These are phyloP conservation scores for Suhomyces tanzawaensis DNA, from an alignment of 805 yeast genomes.

Conservation along the genomic window DNA sequence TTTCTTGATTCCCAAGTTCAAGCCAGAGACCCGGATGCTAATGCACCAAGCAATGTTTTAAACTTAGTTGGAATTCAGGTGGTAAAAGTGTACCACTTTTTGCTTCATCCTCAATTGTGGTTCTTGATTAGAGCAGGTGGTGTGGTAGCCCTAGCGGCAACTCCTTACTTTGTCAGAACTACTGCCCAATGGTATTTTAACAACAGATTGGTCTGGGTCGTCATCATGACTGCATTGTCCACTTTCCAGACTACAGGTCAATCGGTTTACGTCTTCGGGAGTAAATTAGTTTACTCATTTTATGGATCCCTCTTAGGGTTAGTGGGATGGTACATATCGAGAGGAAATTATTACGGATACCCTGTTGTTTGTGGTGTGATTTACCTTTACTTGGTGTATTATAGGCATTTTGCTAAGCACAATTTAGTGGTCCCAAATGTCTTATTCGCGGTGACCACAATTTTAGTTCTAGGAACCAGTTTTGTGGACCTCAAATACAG, in stretches of 20 bases:
- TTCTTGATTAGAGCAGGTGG: constrained; percentile 29
- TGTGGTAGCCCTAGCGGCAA: constrained; percentile 20
- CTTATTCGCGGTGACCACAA: constrained; percentile 25
- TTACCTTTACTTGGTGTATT: constrained; percentile 20
- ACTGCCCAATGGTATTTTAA: constrained; percentile 29
- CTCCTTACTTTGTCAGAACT: constrained; percentile 25
- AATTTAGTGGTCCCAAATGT: constrained; percentile 24
- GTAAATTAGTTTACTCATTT: constrained; percentile 25
- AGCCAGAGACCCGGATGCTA: constrained; percentile 28
- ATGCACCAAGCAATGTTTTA: constrained; percentile 20
- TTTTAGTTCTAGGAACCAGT: constrained; percentile 33
- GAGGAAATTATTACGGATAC: constrained; percentile 34
- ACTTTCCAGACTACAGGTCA: constrained; percentile 31
- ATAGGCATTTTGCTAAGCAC: constrained; percentile 33
- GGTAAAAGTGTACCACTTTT: constrained; percentile 15
- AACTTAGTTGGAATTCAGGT: constrained; percentile 21
- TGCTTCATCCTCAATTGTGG: constrained; percentile 23
- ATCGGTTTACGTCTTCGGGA: constrained; percentile 23
- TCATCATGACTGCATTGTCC: constrained; percentile 29
- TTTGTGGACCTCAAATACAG: constrained; percentile 25
- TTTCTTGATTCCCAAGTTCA: constrained; percentile 11
- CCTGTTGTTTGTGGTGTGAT: constrained; percentile 27
- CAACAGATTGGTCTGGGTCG: constrained; percentile 29
- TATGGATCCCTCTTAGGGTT: constrained; percentile 29
- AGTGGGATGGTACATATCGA: constrained; percentile 35